Evolutionary conservation across 2,329 filamentous ascomycete species (phyloP).

Genomic region (Colletotrichum salicis): DNA sequence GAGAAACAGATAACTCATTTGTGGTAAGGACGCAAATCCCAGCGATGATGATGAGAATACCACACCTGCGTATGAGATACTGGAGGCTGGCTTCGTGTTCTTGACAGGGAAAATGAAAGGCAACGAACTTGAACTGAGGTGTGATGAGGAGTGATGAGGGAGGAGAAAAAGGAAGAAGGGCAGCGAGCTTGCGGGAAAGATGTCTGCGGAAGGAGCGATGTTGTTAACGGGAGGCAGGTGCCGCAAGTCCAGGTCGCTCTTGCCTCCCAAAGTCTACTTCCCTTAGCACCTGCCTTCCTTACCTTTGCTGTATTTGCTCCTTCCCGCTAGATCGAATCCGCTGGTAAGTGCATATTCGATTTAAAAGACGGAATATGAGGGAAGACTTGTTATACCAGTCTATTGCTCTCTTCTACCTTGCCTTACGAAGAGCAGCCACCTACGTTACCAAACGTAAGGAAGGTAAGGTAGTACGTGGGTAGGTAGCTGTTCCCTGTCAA

Average conservation of each 20-base stretch:
- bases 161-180: no score
- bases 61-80: neutral
- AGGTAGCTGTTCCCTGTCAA: no score
- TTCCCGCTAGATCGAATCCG: neutral
- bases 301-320: neutral
- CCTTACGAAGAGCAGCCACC: no score
- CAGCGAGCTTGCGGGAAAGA: neutral
- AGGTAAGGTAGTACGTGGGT: no score
- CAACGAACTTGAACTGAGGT: neutral
- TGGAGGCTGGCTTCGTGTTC: neutral
- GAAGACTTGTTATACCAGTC: no score
- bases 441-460: no score
- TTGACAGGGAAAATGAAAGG: neutral
- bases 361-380: neutral
- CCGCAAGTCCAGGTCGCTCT: neutral
- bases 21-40: neutral
- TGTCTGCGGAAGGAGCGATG: neutral
- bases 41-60: neutral
- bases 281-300: neutral
- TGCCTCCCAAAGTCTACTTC: neutral
- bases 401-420: no score
- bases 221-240: neutral
- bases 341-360: slow-evolving; percentile 17
- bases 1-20: neutral
- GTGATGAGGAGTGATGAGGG: no score